phyloP scores from a whole-genome alignment of 345 rosid genomes.

The Populus simonii region DNA sequence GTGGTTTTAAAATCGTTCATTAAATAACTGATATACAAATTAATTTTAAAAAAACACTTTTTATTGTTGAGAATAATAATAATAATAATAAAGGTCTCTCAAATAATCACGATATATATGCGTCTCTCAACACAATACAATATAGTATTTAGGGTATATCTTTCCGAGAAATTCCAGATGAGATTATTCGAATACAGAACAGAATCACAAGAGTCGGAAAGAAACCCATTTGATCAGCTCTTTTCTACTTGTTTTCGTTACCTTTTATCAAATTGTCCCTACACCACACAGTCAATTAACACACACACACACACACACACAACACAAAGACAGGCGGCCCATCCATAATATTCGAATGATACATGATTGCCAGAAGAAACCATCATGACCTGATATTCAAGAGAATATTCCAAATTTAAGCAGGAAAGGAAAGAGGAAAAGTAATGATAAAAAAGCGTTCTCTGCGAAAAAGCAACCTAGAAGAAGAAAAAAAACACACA shows the following conservation, averaged over 20 bases:
- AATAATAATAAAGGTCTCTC: too few species aligned
- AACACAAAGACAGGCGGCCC: background rate
- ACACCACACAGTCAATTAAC: background rate
- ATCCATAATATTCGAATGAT: background rate
- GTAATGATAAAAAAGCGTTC: background rate
- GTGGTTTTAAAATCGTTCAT: too few species aligned
- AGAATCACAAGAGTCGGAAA: too few species aligned
- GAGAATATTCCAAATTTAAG: slow-evolving; percentile 20
- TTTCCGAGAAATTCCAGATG: background rate
- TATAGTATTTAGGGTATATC: too few species aligned
- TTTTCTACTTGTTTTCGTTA: background rate
- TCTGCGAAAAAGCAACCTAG: background rate
- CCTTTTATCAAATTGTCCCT: background rate
- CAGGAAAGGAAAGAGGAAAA: background rate
- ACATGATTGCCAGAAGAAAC: slow-evolving; percentile 5
- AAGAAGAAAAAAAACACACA: background rate
- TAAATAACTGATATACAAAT: too few species aligned
- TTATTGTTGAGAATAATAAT: too few species aligned
- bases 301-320: background rate
- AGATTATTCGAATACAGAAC: background rate
- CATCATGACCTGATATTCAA: slow-evolving; percentile 28
- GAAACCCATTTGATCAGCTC: background rate
- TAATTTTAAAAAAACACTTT: too few species aligned
- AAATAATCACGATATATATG: too few species aligned
- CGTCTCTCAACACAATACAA: too few species aligned